These are phyloP conservation scores for Bothriochloa decipiens DNA, from an alignment of 176 grass and related monocot genomes.

Conservation along the genomic window DNA sequence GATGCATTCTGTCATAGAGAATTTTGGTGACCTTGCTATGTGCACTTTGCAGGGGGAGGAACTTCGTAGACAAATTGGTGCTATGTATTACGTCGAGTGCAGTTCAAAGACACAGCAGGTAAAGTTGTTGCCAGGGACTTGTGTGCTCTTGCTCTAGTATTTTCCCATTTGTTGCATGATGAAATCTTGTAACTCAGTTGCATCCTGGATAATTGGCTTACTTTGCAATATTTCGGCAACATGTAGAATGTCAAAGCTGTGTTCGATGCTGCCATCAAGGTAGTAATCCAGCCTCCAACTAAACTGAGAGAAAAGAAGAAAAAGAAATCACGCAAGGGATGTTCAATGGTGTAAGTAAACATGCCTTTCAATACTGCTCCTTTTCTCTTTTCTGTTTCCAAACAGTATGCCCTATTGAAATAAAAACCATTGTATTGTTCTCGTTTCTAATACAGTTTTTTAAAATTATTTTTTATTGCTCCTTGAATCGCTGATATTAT, in stretches of 20 bases:
- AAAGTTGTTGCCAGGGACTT: slow-evolving; percentile 22
- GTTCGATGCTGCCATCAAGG: slow-evolving; percentile 99
- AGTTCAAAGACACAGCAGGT: slow-evolving; percentile 99
- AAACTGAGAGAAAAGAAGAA: slow-evolving; percentile 98
- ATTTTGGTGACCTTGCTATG: not conserved
- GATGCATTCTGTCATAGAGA: slow-evolving; percentile 15
- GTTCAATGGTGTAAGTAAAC: slow-evolving; percentile 67
- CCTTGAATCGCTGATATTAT: not conserved
- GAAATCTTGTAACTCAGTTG: slow-evolving; percentile 1
- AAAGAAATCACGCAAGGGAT: slow-evolving; percentile 72
- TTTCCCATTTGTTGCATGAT: not conserved
- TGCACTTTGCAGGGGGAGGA: slow-evolving; percentile 78
- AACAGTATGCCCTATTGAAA: not conserved
- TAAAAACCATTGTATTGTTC: not conserved
- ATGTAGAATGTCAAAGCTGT: slow-evolving; percentile 98
- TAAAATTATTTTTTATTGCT: not conserved
- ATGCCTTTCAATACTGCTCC: not conserved
- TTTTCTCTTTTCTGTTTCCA: slow-evolving; percentile 6
- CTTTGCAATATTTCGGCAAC: slow-evolving; percentile 31
- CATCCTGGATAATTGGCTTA: slow-evolving; percentile 16
- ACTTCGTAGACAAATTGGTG: slow-evolving; percentile 91
- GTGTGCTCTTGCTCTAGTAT: slow-evolving; percentile 3
- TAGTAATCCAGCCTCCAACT: slow-evolving; percentile 92
- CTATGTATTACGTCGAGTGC: slow-evolving; percentile 92
- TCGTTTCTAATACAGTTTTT: not conserved